Base-by-base conservation (phyloP, 164 flowering plant genomes). In the Paratinospora sagittata region DNA sequence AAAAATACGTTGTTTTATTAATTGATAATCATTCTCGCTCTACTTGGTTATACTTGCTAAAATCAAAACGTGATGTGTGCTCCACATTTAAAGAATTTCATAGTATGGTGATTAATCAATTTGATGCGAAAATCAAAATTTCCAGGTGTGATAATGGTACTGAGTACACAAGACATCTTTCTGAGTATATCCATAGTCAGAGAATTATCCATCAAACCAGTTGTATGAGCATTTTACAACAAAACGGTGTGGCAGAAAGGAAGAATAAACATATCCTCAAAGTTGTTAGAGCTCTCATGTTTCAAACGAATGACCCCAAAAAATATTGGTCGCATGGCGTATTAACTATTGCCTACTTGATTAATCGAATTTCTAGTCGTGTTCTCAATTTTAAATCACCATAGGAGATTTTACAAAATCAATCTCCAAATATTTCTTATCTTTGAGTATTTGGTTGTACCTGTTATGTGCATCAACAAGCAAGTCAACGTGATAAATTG, bases 31-130 rank as follows among this genome's bases (percentile, higher is more conserved):
- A 14, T 1, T 68, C 63, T 49, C 63, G 71, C 0, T 12, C 63
- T 27, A 68, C 63, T 52, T 68, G 71, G 71, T 52, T 68, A 33
- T 55, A 68, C 34, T 68, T 68, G n/a, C 19, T 71, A n/a, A 19
- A 63, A 45, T 63, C 17, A 73, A 80, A 63, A 21, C 0, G 0
- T 70, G 76, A 47, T 65, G 66, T 16, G 5, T 14, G 4, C 17
- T 19, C 1, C 37, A 16, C 17, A 6, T 76, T 49, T 3, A 17
- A 8, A 16, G 34, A 7, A 69, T 81, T 62, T 39, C 69, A 72
- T 47, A 13, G 2, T 24, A 72, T 30, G 65, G 14, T 65, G 1
- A 9, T 23, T 9, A 70, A 17, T 2, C 65, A 70, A 60, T 70
- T 34, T 70, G 65, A n/a, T 16, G 65, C 64, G 7, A 55, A 70